Evolutionary conservation across 1,284 basidiomycete genomes (phyloP).

Genomic region (Athelia psychrophila): DNA sequence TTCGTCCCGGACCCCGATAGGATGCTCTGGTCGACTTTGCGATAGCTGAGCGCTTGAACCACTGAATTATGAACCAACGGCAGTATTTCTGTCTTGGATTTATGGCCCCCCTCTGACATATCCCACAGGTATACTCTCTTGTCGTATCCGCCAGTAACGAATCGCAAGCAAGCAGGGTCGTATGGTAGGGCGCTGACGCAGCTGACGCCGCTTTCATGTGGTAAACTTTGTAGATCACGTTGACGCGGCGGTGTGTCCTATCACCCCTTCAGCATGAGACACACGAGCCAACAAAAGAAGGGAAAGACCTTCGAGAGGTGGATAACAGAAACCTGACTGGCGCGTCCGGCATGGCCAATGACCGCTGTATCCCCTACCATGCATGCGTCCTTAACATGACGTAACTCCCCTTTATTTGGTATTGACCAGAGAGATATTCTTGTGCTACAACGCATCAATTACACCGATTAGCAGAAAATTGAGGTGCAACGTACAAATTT

Average conservation of each 20-base stretch:
- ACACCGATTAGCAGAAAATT: neutral
- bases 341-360: slow-evolving; percentile 39
- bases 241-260: too few species aligned
- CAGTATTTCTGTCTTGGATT: neutral
- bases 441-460: neutral
- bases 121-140: slow-evolving; percentile 38
- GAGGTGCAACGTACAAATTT: neutral
- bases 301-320: neutral
- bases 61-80: slow-evolving; percentile 18
- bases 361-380: slow-evolving; percentile 38
- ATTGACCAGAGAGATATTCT: slow-evolving; percentile 40
- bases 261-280: too few species aligned
- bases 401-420: slow-evolving; percentile 32
- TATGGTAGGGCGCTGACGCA: slow-evolving; percentile 34
- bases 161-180: slow-evolving; percentile 27
- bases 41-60: slow-evolving; percentile 35
- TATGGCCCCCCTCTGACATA: neutral
- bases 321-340: slow-evolving; percentile 40
- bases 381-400: slow-evolving; percentile 41
- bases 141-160: slow-evolving; percentile 44
- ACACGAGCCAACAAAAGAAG: too few species aligned
- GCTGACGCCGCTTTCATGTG: slow-evolving; percentile 30
- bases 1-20: slow-evolving; percentile 18
- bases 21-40: neutral
- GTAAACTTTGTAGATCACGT: too few species aligned